Conservation (phyloP, 2,329 filamentous ascomycete species). For the Ascochyta lentis region DNA sequence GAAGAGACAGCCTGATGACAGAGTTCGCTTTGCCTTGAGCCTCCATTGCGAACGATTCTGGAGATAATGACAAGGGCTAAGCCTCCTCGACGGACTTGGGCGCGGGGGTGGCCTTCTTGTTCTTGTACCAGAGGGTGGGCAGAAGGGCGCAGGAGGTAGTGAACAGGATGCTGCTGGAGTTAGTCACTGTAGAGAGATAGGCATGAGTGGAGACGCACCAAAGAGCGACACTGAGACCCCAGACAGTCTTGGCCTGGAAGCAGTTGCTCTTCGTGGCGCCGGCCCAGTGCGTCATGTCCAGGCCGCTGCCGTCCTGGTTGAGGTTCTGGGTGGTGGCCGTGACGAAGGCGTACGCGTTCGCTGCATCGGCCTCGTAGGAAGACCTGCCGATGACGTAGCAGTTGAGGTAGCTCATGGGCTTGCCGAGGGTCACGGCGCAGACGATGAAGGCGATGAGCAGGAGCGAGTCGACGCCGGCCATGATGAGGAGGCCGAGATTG, state of each 20-base stretch:
- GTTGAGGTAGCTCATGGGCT: constrained; percentile 78
- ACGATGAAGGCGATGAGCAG: constrained; percentile 80
- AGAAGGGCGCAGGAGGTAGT: constrained; percentile 54
- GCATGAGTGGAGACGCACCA: constrained; percentile 57
- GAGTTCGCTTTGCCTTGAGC: background rate
- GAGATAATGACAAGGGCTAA: constrained; percentile 8
- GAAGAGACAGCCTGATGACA: background rate
- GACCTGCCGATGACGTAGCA: constrained; percentile 66
- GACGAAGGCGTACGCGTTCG: constrained; percentile 61
- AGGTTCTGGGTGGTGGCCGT: constrained; percentile 60
- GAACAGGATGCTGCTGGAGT: constrained; percentile 52
- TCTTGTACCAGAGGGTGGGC: constrained; percentile 58
- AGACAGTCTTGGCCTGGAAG: constrained; percentile 83
- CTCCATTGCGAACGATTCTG: background rate
- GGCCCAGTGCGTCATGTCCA: constrained; percentile 63
- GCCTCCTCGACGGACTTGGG: constrained; percentile 46
- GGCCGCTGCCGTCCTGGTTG: constrained; percentile 56
- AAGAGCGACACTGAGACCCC: constrained; percentile 82
- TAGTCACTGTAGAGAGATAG: constrained; percentile 6
- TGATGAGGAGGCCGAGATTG: constrained; percentile 75
- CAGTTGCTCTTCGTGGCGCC: constrained; percentile 72
- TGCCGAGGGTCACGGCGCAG: constrained; percentile 77
- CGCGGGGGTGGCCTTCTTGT: constrained; percentile 52
- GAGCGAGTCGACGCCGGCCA: constrained; percentile 70
- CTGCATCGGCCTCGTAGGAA: constrained; percentile 52